phyloP scores from a whole-genome alignment of 2,329 filamentous ascomycete species.

The Claviceps humidiphila region DNA sequence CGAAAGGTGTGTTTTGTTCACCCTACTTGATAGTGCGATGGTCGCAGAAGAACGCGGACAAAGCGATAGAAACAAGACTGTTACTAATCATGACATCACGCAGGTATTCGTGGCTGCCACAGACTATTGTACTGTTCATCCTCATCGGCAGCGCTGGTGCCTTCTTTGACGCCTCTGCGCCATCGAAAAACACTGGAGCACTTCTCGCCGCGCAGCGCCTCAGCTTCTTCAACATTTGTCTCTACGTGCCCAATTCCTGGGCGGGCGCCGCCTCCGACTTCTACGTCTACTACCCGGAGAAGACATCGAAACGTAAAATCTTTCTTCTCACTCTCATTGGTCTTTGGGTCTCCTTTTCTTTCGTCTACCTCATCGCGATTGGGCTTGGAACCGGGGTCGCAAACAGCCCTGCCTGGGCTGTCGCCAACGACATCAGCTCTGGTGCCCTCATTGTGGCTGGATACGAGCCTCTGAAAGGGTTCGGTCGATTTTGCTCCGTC shows the following conservation, averaged over 20 bases:
- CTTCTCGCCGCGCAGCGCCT: constrained; percentile 46
- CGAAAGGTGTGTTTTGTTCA: constrained; percentile 33
- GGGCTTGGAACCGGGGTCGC: constrained; percentile 38
- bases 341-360: constrained; percentile 45
- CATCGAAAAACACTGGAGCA: constrained; percentile 45
- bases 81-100: neutral
- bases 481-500: constrained; percentile 44
- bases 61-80: neutral
- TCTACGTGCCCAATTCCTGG: constrained; percentile 44
- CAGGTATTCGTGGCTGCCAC: constrained; percentile 37
- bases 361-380: constrained; percentile 52
- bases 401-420: constrained; percentile 34
- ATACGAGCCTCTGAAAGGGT: constrained; percentile 37
- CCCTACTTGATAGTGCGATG: neutral
- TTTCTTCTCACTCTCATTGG: constrained; percentile 59
- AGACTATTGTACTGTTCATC: constrained; percentile 64
- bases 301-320: constrained; percentile 44
- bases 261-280: constrained; percentile 65
- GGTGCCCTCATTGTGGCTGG: constrained; percentile 45
- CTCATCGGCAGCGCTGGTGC: constrained; percentile 51
- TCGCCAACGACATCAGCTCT: constrained; percentile 36
- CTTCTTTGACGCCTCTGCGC: constrained; percentile 51
- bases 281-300: constrained; percentile 61
- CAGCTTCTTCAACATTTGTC: constrained; percentile 57
- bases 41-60: neutral